Evolutionary conservation across 2,329 filamentous ascomycete species (phyloP), one percentile per base, ranked within the genome.

Genomic region (Xylaria polymorpha): DNA sequence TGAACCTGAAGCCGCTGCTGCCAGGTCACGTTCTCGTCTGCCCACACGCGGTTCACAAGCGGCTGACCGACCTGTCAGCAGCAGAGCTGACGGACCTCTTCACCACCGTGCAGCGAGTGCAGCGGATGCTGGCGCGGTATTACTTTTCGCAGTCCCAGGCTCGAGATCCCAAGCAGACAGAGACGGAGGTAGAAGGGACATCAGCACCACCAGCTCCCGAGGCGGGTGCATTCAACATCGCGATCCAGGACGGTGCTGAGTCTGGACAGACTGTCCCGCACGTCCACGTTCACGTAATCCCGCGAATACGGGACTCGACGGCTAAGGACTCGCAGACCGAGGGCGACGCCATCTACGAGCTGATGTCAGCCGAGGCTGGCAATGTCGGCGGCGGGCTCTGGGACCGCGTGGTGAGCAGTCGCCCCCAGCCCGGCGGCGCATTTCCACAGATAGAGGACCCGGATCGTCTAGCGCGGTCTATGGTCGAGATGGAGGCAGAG

Each of bases 231-330:
- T 91, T 98, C 82, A 98, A 97, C 78, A 90, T 99, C 59, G 94
- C 95, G 0, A 87, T 99, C n/a, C 96, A 99, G 80, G 96, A 99
- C 80, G 96, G 96, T 22, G 83, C 85, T 39, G 93, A 94, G 68
- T 94, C 96, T 0, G 96, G 96, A 0, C 96, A 99, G 86, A 97
- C 94, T 66, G 95, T 99, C 53, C 86, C 93, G 9, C 96, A 99
- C 82, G 90, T 98, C 15, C 96, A 99, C 82, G 92, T 94, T 32
- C 96, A 99, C 71, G 77, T 80, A 61, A 79, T 79, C 60, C 77
- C 77, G 67, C 77, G 77, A 50, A 78, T 80, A 68, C 74, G 74
- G 18, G 76, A 75, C 51, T 69, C 67, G 37, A 78, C 76, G 44
- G 75, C 72, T 22, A 79, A 79, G 70, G 72, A 74, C 57, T 60